A percentile compares a stretch with the other conserved stretches of the same genome.
phyloP scores from a whole-genome alignment of 2,329 filamentous ascomycete genomes.

The Pezicula radicicola region DNA sequence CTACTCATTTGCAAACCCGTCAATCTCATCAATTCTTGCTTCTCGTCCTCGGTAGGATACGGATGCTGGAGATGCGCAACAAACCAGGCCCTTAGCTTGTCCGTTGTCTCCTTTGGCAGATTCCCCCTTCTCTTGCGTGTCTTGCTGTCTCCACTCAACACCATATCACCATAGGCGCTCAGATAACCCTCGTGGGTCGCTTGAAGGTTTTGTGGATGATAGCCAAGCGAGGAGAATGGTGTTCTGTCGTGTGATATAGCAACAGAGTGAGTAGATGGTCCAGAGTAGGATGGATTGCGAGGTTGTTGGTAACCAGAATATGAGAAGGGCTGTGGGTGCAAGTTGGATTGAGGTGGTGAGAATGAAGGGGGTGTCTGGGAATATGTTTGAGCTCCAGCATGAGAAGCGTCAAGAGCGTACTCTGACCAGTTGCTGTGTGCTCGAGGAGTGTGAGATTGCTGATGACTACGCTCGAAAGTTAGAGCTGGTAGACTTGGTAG shows the following conservation, averaged over 20 bases:
- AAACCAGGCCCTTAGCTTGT: constrained; percentile 79
- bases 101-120: constrained; percentile 85
- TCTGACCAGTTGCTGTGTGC: constrained; percentile 7
- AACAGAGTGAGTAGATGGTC: constrained; percentile 7
- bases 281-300: constrained; percentile 17
- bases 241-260: constrained; percentile 15
- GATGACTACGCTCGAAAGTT: constrained; percentile 5
- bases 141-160: constrained; percentile 15
- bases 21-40: constrained; percentile 72
- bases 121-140: constrained; percentile 70
- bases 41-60: constrained; percentile 86
- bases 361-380: constrained; percentile 8
- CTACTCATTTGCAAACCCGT: constrained; percentile 78
- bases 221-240: constrained; percentile 16
- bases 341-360: constrained; percentile 6
- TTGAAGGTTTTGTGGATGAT: constrained; percentile 6
- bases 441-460: constrained; percentile 2
- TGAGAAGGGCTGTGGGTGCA: constrained; percentile 6
- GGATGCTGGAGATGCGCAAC: constrained; percentile 73
- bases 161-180: constrained; percentile 3
- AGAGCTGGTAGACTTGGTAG: constrained; percentile 18
- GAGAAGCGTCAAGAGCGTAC: constrained; percentile 14
- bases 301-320: constrained; percentile 17
- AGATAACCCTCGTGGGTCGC: constrained; percentile 4
- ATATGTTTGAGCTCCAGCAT: constrained; percentile 10